These are phyloP conservation scores for Mesembryanthemum crystallinum DNA, from an alignment of 148 eudicot genomes.

Conservation along the genomic window DNA sequence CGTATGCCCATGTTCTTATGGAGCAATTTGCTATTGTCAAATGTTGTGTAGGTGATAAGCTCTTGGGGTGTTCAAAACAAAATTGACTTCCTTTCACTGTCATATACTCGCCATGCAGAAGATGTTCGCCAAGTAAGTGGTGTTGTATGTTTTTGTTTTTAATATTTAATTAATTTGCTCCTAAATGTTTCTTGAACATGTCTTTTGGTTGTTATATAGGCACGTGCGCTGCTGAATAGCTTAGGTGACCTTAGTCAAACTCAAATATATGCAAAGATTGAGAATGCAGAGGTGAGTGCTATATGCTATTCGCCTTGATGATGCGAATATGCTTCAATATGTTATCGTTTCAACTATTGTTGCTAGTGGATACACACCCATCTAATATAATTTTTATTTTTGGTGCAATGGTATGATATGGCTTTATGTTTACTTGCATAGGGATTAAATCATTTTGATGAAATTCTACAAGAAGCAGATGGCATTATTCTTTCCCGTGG, in stretches of 20 bases:
- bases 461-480: constrained; percentile 92
- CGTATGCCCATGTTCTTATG: neutral
- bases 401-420: neutral
- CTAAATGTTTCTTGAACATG: neutral
- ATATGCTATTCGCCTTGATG: neutral
- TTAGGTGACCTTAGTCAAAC: constrained; percentile 85
- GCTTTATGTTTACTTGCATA: constrained; percentile 19
- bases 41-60: constrained; percentile 60
- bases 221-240: constrained; percentile 70
- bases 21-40: neutral
- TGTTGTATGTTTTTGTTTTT: constrained; percentile 10
- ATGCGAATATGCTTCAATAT: neutral
- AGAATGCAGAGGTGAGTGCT: constrained; percentile 75
- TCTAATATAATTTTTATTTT: neutral
- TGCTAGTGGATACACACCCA: neutral
- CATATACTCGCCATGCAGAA: constrained; percentile 90
- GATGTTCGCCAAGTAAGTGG: constrained; percentile 87
- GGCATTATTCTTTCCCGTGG: constrained; percentile 98
- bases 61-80: constrained; percentile 90
- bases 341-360: neutral
- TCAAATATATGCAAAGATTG: constrained; percentile 91
- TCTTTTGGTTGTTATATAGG: constrained; percentile 36
- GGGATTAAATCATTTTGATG: constrained; percentile 95
- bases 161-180: neutral
- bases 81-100: constrained; percentile 86